Conservation (phyloP, 2,329 filamentous ascomycete species). For the Cryphonectria nitschkei region DNA sequence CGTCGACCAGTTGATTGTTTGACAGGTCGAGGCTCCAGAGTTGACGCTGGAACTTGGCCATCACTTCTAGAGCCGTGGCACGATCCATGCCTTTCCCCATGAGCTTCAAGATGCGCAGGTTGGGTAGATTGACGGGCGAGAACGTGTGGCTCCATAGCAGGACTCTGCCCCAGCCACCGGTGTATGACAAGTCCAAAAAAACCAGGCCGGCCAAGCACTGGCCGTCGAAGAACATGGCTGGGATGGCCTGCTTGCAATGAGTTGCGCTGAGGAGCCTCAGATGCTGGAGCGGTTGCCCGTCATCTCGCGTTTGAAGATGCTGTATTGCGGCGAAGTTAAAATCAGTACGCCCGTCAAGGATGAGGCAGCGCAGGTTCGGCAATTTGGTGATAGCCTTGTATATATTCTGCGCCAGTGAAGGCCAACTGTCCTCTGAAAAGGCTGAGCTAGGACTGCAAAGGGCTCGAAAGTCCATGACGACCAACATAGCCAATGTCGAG, state of each 20-base stretch:
- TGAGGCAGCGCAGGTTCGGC: conserved; percentile 49
- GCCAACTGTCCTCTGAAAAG: not conserved
- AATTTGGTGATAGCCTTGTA: conserved; percentile 44
- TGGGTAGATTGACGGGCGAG: conserved; percentile 43
- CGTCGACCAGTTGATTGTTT: conserved; percentile 56
- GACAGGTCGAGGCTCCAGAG: conserved; percentile 63
- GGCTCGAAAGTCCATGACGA: conserved; percentile 51
- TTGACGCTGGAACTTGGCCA: conserved; percentile 42
- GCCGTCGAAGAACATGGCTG: conserved; percentile 44
- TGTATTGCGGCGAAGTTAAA: conserved; percentile 46
- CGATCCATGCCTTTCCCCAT: conserved; percentile 52
- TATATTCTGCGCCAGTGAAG: conserved; percentile 35
- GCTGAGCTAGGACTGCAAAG: not conserved
- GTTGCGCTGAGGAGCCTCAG: conserved; percentile 52
- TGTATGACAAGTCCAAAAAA: conserved; percentile 57
- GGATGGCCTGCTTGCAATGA: conserved; percentile 45
- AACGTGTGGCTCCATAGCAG: conserved; percentile 40
- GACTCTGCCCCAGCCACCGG: conserved; percentile 46
- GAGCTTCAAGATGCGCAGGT: conserved; percentile 57
- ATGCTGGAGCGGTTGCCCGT: conserved; percentile 22
- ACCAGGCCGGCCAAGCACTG: conserved; percentile 46
- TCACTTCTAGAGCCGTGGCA: conserved; percentile 37
- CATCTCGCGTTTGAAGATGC: not conserved
- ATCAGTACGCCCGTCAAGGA: conserved; percentile 52
- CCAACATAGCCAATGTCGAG: conserved; percentile 48